Conservation (phyloP, 805 yeast genomes). For the Saccharomycopsis guyanensis region DNA sequence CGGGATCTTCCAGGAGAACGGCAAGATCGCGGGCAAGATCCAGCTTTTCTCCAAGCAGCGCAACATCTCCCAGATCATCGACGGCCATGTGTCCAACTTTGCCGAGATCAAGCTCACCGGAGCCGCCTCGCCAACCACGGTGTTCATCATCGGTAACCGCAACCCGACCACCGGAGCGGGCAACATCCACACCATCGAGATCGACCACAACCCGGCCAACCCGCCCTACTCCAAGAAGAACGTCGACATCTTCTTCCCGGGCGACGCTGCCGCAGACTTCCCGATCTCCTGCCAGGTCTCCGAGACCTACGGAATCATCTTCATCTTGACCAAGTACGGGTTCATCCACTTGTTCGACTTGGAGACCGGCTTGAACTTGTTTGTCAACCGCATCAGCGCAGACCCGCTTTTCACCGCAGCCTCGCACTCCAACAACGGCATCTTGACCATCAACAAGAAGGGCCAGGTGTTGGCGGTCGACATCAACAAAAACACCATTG, state of each 20-base stretch:
- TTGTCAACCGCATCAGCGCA: slow-evolving; percentile 92
- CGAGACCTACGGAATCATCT: slow-evolving; percentile 76
- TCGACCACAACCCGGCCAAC: slow-evolving; percentile 79
- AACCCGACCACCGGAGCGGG: slow-evolving; percentile 69
- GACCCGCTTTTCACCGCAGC: slow-evolving; percentile 92
- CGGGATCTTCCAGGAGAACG: slow-evolving; percentile 91
- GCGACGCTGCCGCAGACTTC: slow-evolving; percentile 93
- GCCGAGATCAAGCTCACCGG: slow-evolving; percentile 70
- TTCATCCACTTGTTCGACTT: slow-evolving; percentile 92
- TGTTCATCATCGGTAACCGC: slow-evolving; percentile 90
- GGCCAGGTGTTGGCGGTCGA: slow-evolving; percentile 95
- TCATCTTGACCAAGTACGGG: slow-evolving; percentile 90
- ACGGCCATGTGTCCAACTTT: slow-evolving; percentile 94
- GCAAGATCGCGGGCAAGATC: slow-evolving; percentile 92
- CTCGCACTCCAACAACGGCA: slow-evolving; percentile 67
- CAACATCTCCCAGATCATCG: slow-evolving; percentile 92
- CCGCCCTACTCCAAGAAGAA: slow-evolving; percentile 85
- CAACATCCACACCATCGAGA: slow-evolving; percentile 86
- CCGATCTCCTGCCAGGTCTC: slow-evolving; percentile 89
- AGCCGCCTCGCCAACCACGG: slow-evolving; percentile 68
- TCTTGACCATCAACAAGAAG: slow-evolving; percentile 85
- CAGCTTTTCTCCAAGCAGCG: slow-evolving; percentile 86
- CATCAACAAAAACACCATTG: slow-evolving; percentile 72
- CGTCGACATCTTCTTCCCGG: slow-evolving; percentile 92
- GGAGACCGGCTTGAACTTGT: slow-evolving; percentile 86